Conservation (phyloP, 148 eudicot species). For the Dianthus caryophyllus region DNA sequence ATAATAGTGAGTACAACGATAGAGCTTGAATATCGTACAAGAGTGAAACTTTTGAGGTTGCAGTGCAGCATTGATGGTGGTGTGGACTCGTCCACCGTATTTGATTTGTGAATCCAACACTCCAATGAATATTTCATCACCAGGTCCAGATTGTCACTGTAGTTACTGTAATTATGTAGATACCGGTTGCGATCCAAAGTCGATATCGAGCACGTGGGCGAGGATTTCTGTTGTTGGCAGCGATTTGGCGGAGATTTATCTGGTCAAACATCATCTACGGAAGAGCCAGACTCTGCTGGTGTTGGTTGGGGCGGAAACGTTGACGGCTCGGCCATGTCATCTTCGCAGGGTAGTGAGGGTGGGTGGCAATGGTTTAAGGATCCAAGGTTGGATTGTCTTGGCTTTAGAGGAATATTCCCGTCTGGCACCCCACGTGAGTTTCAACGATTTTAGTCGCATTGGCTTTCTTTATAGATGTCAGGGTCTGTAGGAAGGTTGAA, state of each 20-base stretch:
- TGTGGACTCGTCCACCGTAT: neutral
- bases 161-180: conserved; percentile 34
- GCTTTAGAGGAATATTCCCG: conserved; percentile 92
- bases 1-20: too few relatives aligned
- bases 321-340: conserved; percentile 54
- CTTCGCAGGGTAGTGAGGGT: conserved; percentile 46
- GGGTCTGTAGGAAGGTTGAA: neutral
- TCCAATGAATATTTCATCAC: neutral
- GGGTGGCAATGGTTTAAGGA: conserved; percentile 93
- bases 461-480: neutral
- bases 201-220: conserved; percentile 65
- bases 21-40: neutral
- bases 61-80: too few relatives aligned
- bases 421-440: conserved; percentile 61
- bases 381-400: conserved; percentile 82
- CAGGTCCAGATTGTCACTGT: neutral
- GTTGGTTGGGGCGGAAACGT: conserved; percentile 73
- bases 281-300: conserved; percentile 67
- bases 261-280: conserved; percentile 31
- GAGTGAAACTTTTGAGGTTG: too few relatives aligned
- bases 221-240: conserved; percentile 85
- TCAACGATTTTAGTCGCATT: neutral
- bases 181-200: conserved; percentile 88
- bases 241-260: conserved; percentile 52
- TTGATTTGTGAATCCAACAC: neutral